A percentile compares a stretch with the other conserved stretches of the same genome.
Evolutionary conservation across 2,329 filamentous ascomycete genomes (phyloP).

Genomic region (Furcasterigmium furcatum): DNA sequence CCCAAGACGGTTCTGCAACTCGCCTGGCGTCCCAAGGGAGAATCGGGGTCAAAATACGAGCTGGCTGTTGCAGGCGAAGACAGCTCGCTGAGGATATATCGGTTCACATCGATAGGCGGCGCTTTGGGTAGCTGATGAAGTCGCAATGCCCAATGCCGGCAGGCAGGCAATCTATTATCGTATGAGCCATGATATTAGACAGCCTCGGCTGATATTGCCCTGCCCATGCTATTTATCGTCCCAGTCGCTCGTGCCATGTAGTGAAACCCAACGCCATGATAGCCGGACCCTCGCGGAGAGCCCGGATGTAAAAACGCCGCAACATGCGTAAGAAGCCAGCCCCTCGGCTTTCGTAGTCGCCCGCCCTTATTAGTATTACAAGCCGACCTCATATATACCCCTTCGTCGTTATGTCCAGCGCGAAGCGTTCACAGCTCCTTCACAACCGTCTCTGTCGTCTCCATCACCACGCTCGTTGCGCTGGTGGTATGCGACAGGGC

Average conservation of each 20-base stretch:
- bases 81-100: slow-evolving; percentile 56
- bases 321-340: no score
- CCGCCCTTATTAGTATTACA: no score
- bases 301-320: no score
- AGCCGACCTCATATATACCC: neutral
- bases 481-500: slow-evolving; percentile 10
- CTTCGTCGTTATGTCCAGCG: neutral
- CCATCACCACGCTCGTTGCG: slow-evolving; percentile 11
- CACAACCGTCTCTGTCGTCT: slow-evolving; percentile 20
- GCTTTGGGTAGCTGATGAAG: slow-evolving; percentile 4
- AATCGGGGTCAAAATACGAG: slow-evolving; percentile 13
- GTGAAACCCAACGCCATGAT: neutral
- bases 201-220: neutral
- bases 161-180: slow-evolving; percentile 5
- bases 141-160: neutral
- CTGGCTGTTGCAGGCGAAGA: slow-evolving; percentile 59
- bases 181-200: slow-evolving; percentile 6
- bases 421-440: slow-evolving; percentile 30
- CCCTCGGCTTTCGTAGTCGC: no score
- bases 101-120: slow-evolving; percentile 20
- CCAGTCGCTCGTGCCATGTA: neutral
- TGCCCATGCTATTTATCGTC: no score
- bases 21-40: slow-evolving; percentile 58
- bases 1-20: slow-evolving; percentile 66
- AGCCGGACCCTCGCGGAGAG: no score